Conservation (phyloP, 2,329 filamentous ascomycete species). For the Stagonosporopsis chrysanthemi region DNA sequence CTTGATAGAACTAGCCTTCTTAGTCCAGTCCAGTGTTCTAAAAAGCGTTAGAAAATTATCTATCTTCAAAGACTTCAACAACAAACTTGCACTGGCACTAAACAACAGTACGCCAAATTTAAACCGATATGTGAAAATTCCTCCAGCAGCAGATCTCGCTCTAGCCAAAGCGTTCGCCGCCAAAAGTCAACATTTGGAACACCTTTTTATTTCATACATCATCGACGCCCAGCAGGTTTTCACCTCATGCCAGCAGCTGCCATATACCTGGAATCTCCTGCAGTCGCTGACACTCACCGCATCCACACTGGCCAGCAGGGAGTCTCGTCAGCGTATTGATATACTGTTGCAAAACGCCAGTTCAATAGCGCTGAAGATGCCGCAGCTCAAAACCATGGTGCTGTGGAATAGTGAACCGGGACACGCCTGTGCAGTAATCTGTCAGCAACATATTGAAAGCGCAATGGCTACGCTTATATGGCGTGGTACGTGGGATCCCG, state of each 20-base stretch:
- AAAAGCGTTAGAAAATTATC: constrained; percentile 31
- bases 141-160: constrained; percentile 24
- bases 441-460: constrained; percentile 28
- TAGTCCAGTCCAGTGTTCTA: constrained; percentile 27
- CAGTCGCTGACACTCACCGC: constrained; percentile 31
- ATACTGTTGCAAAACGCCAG: constrained; percentile 30
- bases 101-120: constrained; percentile 25
- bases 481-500: constrained; percentile 30
- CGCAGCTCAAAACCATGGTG: constrained; percentile 31
- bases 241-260: constrained; percentile 31
- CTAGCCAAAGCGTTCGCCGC: constrained; percentile 28
- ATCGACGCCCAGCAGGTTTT: constrained; percentile 33
- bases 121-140: constrained; percentile 23
- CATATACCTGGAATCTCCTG: constrained; percentile 31
- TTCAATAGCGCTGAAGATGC: constrained; percentile 30
- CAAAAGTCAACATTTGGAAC: constrained; percentile 30
- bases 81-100: constrained; percentile 28
- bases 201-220: constrained; percentile 33
- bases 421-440: constrained; percentile 31
- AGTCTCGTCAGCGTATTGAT: constrained; percentile 26
- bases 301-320: constrained; percentile 27
- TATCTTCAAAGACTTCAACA: constrained; percentile 31
- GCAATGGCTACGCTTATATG: constrained; percentile 30
- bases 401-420: constrained; percentile 31
- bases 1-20: constrained; percentile 27